Base-by-base conservation (phyloP, 176 grass and related monocot genomes). In the Eleusine coracana region DNA sequence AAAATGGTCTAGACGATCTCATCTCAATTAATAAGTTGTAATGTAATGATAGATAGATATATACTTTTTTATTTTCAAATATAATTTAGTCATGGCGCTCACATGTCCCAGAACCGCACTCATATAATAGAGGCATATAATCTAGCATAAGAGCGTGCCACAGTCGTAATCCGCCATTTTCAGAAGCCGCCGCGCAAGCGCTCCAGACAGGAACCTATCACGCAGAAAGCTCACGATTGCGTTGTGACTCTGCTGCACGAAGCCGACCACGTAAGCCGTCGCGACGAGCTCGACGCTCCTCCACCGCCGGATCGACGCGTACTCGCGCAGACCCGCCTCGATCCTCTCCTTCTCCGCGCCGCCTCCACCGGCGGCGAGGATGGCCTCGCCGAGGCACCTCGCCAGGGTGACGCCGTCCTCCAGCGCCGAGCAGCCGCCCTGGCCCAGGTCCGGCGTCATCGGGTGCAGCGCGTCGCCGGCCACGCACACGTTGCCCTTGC, bases 401-500 rank as follows among this genome's bases (percentile, higher is more conserved):
- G 92, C 83, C 2, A 94, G 39, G 62, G 87, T 38, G 66, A 97
- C 58, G 27, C 71, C 67, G 52, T 97, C 95, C 86, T 97, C 95
- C 27, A 94, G 85, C 39, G 88, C 86, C 12, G 79, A 44, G 88
- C 95, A 94, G 17, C 74, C 90, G 14, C 95, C 95, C 84, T 97
- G 90, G 3, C 88, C 92, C 46, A 97, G 31, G 44, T 97, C 92
- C 4, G 95, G 95, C 10, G 95, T 94, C 95, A 92, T 97, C 37
- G 95, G 92, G 77, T 97, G 95, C 61, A 94, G 65, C 38, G 94
- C 92, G 65, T 97, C 94, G 3, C 94, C 94, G 20, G 86, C 83
- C 16, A 97, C 94, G 76, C 89, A 97, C 13, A 49, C 81, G 69
- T 83, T 92, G 20, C 85, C 86, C 77, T 66, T 92, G 83, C 16